These are phyloP conservation scores for Ophiostoma montium DNA, from an alignment of 2,329 filamentous ascomycete genomes.

Conservation along the genomic window DNA sequence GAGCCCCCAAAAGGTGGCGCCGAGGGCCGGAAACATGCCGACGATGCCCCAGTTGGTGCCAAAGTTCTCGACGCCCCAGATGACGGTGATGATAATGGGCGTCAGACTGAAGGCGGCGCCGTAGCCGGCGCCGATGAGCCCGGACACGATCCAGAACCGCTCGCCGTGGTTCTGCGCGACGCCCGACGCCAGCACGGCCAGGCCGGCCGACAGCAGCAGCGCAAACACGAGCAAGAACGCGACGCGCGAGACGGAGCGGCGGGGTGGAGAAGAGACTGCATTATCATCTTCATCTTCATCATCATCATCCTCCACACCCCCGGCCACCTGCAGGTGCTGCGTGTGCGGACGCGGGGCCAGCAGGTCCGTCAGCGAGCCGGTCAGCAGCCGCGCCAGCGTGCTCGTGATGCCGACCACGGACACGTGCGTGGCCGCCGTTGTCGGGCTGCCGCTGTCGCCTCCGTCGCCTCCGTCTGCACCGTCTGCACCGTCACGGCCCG, in stretches of 20 bases:
- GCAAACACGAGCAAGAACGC: conserved; percentile 66
- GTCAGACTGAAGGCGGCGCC: conserved; percentile 81
- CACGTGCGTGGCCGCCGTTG: conserved; percentile 73
- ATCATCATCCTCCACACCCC: not conserved
- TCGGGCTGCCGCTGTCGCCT: too few species aligned
- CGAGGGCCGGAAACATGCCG: conserved; percentile 77
- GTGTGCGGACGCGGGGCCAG: conserved; percentile 57
- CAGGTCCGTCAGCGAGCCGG: conserved; percentile 76
- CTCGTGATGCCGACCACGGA: conserved; percentile 84
- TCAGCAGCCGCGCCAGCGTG: conserved; percentile 78
- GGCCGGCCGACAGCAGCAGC: conserved; percentile 57
- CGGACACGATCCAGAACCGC: conserved; percentile 75
- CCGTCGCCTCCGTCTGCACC: too few species aligned
- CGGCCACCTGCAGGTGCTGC: conserved; percentile 36
- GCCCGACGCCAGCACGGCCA: conserved; percentile 66
- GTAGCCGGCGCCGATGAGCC: conserved; percentile 78
- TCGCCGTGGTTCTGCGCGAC: conserved; percentile 57
- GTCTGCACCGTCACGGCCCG: conserved; percentile 15
- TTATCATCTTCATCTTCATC: conserved; percentile 21
- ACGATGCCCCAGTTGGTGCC: conserved; percentile 97
- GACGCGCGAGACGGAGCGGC: conserved; percentile 54
- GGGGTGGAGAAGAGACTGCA: conserved; percentile 9
- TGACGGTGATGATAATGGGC: conserved; percentile 87
- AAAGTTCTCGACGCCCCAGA: conserved; percentile 98
- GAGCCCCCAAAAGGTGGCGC: conserved; percentile 78